Conservation (phyloP, 352 stramenopile genomes). For the Phytophthora capsici region DNA sequence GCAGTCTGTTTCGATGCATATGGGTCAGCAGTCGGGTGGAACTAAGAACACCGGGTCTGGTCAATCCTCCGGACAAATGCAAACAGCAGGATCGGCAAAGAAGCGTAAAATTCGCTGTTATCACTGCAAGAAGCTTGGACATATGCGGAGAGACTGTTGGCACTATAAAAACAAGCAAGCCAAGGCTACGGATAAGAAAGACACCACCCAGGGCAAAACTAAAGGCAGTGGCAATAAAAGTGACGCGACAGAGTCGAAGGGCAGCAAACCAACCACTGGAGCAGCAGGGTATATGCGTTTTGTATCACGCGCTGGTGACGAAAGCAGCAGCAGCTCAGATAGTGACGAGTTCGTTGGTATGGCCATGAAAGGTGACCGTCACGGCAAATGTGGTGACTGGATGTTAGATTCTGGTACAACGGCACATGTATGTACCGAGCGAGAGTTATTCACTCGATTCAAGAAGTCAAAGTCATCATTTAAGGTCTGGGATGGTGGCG, state of each 20-base stretch:
- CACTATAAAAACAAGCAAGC: constrained; percentile 7
- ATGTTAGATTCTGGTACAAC: constrained; percentile 9
- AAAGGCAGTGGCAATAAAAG: neutral
- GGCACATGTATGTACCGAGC: neutral
- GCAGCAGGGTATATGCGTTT: constrained; percentile 6
- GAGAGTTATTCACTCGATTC: neutral
- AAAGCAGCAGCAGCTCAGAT: constrained; percentile 6
- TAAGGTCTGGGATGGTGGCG: neutral
- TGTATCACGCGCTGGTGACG: neutral
- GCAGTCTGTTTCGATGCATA: neutral
- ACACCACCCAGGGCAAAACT: neutral
- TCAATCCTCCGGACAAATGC: neutral
- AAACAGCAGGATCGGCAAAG: neutral
- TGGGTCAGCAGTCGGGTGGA: neutral
- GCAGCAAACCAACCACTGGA: neutral
- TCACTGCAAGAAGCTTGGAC: neutral
- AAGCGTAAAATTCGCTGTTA: constrained; percentile 5
- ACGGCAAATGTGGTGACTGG: neutral
- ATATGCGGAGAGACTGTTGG: neutral
- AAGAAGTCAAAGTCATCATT: constrained; percentile 10
- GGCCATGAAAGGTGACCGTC: neutral
- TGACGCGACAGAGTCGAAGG: neutral
- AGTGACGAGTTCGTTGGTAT: neutral
- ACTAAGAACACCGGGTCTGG: neutral
- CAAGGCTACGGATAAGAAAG: neutral